Conservation (phyloP, 2,329 filamentous ascomycete species). For the Periconia macrospinosa region DNA sequence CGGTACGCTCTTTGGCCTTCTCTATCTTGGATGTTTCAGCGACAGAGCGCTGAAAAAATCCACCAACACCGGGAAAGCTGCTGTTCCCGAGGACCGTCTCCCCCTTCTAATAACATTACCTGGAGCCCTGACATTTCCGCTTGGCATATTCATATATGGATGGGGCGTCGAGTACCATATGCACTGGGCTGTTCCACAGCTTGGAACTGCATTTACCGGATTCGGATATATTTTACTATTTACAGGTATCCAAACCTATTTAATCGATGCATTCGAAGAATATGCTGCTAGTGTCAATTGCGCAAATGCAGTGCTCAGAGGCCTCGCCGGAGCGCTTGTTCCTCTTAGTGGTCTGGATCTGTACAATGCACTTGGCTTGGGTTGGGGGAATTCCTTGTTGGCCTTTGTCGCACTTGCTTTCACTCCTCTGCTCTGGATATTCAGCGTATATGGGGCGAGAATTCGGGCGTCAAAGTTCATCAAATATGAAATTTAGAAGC, state of each 20-base stretch:
- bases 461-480: not conserved
- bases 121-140: conserved; percentile 25
- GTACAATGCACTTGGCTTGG: conserved; percentile 58
- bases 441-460: conserved; percentile 11
- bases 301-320: conserved; percentile 57
- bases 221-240: conserved; percentile 10
- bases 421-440: conserved; percentile 41
- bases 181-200: conserved; percentile 41
- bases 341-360: conserved; percentile 56
- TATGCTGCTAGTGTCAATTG: conserved; percentile 52
- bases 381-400: conserved; percentile 58
- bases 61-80: conserved; percentile 46
- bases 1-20: conserved; percentile 51
- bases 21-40: conserved; percentile 41
- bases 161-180: conserved; percentile 8
- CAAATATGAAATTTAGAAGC: too few species aligned
- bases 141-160: conserved; percentile 12
- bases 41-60: conserved; percentile 36
- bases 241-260: conserved; percentile 54
- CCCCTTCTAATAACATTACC: conserved; percentile 32
- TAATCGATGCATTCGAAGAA: conserved; percentile 58
- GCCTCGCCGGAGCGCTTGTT: conserved; percentile 54
- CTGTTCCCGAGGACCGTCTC: conserved; percentile 43
- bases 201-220: conserved; percentile 51
- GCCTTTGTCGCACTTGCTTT: conserved; percentile 51